A percentile compares a stretch with the other conserved stretches of the same genome.
Evolutionary conservation across 768 basidiomycete genomes (phyloP).

Genomic region (Russula abietina): DNA sequence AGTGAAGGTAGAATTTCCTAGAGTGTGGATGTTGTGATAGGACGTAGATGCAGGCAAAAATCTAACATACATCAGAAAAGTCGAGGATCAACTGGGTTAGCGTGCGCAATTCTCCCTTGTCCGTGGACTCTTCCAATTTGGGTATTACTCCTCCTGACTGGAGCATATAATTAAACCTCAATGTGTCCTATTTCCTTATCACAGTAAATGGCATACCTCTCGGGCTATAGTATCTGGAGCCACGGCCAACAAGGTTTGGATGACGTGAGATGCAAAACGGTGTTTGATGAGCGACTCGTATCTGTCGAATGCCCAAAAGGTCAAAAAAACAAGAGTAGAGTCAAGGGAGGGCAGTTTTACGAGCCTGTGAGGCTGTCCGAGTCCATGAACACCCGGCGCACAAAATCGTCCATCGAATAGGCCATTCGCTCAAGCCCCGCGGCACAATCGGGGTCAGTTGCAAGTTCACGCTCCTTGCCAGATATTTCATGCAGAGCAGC

Average conservation of each 20-base stretch:
- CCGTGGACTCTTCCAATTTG: slow-evolving; percentile 38
- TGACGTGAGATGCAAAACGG: slow-evolving; percentile 93
- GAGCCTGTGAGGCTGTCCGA: slow-evolving; percentile 81
- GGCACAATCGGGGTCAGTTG: slow-evolving; percentile 93
- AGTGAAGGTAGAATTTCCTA: slow-evolving; percentile 70
- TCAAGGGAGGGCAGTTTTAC: slow-evolving; percentile 46
- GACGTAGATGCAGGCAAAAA: background rate
- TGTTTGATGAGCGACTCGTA: slow-evolving; percentile 64
- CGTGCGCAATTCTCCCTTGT: slow-evolving; percentile 60
- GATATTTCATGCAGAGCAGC: slow-evolving; percentile 82
- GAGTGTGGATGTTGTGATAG: background rate
- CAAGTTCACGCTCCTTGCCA: slow-evolving; percentile 81
- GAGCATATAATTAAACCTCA: background rate
- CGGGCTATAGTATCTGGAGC: slow-evolving; percentile 56
- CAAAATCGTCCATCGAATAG: slow-evolving; percentile 94
- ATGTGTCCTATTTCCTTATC: background rate
- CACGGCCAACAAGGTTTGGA: slow-evolving; percentile 79
- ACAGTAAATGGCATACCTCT: slow-evolving; percentile 45
- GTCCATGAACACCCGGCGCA: slow-evolving; percentile 85
- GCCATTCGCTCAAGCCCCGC: slow-evolving; percentile 83
- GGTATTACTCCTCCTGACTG: slow-evolving; percentile 53
- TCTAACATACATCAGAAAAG: slow-evolving; percentile 49
- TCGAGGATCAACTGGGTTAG: slow-evolving; percentile 59
- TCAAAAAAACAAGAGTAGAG: background rate
- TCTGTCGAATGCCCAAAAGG: slow-evolving; percentile 33